Percentiles rank a stretch among this genome's conserved stretches.
phyloP scores from a whole-genome alignment of 306 rosid genomes.

The Corylus americana region DNA sequence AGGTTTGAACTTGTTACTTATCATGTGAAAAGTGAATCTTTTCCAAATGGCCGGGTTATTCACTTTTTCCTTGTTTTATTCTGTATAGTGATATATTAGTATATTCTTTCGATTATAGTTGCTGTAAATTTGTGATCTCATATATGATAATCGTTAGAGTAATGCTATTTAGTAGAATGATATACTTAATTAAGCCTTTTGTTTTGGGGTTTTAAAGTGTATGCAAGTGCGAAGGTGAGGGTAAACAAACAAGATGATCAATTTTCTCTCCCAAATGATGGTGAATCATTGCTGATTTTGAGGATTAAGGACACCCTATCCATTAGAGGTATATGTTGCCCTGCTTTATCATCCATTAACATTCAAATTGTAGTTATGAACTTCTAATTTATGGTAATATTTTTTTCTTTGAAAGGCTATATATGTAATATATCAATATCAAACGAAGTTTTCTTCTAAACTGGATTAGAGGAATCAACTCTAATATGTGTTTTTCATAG shows the following conservation, averaged over 20 bases:
- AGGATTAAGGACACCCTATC: slow-evolving; percentile 30
- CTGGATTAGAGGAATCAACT: too few relatives aligned
- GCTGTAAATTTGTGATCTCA: neutral
- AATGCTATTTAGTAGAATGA: too few relatives aligned
- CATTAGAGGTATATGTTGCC: slow-evolving; percentile 30
- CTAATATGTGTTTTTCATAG: slow-evolving; percentile 1
- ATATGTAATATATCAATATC: too few relatives aligned
- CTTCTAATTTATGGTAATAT: too few relatives aligned
- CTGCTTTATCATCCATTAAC: neutral
- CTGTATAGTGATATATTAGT: neutral
- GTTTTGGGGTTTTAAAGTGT: slow-evolving; percentile 39
- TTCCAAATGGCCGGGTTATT: neutral
- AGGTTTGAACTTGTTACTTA: too few relatives aligned
- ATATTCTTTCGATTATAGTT: neutral
- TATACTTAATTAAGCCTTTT: neutral
- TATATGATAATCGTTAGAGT: neutral
- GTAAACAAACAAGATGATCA: slow-evolving; percentile 35
- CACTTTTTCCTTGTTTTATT: neutral
- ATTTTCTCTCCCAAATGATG: slow-evolving; percentile 23
- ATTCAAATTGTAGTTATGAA: neutral
- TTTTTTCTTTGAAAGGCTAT: too few relatives aligned
- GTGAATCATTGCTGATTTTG: slow-evolving; percentile 21
- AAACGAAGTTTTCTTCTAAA: too few relatives aligned
- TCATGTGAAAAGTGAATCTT: too few relatives aligned
- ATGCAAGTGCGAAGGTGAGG: slow-evolving; percentile 54